A percentile compares a stretch with the other conserved stretches of the same genome.
These are phyloP conservation scores for Murraya paniculata DNA, from an alignment of 345 rosid genomes.

Conservation along the genomic window DNA sequence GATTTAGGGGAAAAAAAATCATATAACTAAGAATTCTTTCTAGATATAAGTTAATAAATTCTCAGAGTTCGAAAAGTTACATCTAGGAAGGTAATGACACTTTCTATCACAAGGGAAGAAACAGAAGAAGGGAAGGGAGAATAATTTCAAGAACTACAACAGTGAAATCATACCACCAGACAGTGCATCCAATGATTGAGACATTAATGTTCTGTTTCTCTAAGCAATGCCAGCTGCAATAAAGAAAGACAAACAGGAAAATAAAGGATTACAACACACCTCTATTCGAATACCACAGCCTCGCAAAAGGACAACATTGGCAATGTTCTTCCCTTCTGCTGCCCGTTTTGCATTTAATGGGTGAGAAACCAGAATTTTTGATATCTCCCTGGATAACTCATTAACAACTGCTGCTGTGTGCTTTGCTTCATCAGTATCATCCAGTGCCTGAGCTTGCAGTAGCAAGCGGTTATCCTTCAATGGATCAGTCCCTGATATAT, in stretches of 20 bases:
- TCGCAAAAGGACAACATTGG: conserved; percentile 84
- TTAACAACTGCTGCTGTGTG: conserved; percentile 84
- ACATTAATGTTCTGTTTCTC: neutral
- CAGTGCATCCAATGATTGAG: neutral
- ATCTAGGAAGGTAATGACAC: neutral
- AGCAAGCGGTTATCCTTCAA: conserved; percentile 84
- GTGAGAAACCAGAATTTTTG: conserved; percentile 65
- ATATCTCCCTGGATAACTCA: conserved; percentile 79
- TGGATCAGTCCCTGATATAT: conserved; percentile 96
- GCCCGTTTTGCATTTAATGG: conserved; percentile 70
- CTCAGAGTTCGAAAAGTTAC: neutral
- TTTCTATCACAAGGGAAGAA: neutral
- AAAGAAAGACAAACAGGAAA: neutral
- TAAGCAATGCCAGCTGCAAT: neutral
- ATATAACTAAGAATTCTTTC: neutral
- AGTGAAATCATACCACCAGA: neutral
- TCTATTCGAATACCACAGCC: conserved; percentile 96
- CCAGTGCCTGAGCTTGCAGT: conserved; percentile 73
- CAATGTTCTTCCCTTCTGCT: conserved; percentile 77
- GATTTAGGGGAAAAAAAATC: neutral
- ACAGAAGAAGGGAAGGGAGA: neutral
- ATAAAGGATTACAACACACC: conserved; percentile 39
- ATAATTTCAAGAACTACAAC: neutral
- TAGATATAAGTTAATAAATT: neutral
- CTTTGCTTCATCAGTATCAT: conserved; percentile 80